phyloP scores from a whole-genome alignment of 768 basidiomycete genomes.

The Hysterangium stoloniferum region DNA sequence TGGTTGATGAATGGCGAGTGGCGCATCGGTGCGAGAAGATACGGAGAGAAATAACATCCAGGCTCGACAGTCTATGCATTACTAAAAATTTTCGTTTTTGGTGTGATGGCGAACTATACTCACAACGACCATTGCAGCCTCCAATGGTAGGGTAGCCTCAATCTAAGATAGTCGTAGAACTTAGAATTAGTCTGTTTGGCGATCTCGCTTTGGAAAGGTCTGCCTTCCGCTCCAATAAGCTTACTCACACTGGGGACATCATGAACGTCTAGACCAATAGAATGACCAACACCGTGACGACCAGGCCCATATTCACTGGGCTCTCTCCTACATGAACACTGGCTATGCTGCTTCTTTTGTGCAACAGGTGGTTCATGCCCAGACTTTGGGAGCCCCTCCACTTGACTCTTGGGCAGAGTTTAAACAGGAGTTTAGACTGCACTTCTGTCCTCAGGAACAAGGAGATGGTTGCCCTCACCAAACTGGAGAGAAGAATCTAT shows the following conservation, averaged over 20 bases:
- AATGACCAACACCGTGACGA: conserved; percentile 91
- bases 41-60: conserved; percentile 79
- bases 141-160: conserved; percentile 67
- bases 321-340: too few relatives aligned
- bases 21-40: conserved; percentile 59
- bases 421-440: too few relatives aligned
- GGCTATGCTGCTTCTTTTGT: too few relatives aligned
- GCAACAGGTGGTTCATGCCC: too few relatives aligned
- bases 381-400: too few relatives aligned
- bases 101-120: conserved; percentile 24
- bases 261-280: conserved; percentile 90
- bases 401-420: too few relatives aligned
- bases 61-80: conserved; percentile 76
- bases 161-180: conserved; percentile 74
- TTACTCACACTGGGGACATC: conserved; percentile 82
- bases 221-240: conserved; percentile 32
- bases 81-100: neutral
- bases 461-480: too few relatives aligned
- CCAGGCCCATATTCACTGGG: too few relatives aligned
- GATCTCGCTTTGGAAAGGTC: conserved; percentile 20
- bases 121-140: conserved; percentile 80
- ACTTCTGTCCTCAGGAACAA: too few relatives aligned
- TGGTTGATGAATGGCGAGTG: conserved; percentile 62
- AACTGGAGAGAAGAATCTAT: too few relatives aligned
- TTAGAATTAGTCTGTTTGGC: conserved; percentile 37